phyloP scores from a whole-genome alignment of 768 basidiomycete species.

The Dictyophora rubrovolvata region DNA sequence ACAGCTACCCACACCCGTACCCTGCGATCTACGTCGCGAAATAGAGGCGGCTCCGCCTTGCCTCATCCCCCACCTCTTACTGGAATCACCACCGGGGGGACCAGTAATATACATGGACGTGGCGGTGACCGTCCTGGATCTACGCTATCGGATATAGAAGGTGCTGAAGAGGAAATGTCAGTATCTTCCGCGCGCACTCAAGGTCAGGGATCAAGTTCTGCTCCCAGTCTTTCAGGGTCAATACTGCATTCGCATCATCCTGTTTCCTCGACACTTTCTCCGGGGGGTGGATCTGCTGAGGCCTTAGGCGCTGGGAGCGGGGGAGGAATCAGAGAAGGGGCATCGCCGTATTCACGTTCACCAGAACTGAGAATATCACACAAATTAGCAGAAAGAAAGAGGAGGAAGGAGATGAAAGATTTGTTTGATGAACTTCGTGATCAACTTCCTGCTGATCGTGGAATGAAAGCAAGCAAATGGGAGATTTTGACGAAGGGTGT shows the following conservation, averaged over 20 bases:
- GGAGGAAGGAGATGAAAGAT: slow-evolving; percentile 99
- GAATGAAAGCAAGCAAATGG: slow-evolving; percentile 98
- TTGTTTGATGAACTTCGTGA: slow-evolving; percentile 94
- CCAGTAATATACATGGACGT: not conserved
- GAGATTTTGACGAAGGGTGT: slow-evolving; percentile 94
- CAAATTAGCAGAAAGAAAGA: slow-evolving; percentile 93
- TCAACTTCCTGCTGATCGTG: slow-evolving; percentile 82
- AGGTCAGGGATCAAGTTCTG: not conserved
- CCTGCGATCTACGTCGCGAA: not conserved
- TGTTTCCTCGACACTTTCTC: slow-evolving; percentile 25
- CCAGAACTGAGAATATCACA: slow-evolving; percentile 93
- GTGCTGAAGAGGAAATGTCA: not conserved
- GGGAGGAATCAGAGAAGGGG: not conserved
- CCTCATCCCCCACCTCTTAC: not conserved
- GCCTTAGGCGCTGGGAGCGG: slow-evolving; percentile 30
- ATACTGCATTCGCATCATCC: slow-evolving; percentile 9
- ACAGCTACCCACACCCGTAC: not conserved
- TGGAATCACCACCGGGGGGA: not conserved
- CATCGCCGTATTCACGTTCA: slow-evolving; percentile 86
- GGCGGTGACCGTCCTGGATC: not conserved
- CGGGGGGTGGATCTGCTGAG: slow-evolving; percentile 30
- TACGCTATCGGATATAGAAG: slow-evolving; percentile 1
- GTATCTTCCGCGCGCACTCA: not conserved
- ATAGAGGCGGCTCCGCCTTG: not conserved
- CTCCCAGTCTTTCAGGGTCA: not conserved